Percentiles rank a stretch among this genome's conserved stretches.
phyloP scores from a whole-genome alignment of 1,284 basidiomycete genomes.

The Boletus nobilissimus region DNA sequence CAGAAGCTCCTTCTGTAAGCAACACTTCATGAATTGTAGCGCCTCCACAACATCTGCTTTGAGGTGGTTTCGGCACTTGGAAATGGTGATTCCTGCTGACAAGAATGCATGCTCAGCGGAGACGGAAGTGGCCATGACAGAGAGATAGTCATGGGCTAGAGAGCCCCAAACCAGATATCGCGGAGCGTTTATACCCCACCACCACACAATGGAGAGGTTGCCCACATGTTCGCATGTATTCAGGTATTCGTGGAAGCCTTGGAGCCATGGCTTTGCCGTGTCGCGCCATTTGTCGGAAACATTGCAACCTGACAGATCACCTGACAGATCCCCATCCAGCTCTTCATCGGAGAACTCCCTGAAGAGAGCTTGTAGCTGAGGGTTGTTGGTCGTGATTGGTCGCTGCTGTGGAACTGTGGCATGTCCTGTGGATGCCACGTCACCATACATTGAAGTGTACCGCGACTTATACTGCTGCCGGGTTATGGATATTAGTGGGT shows the following conservation, averaged over 20 bases:
- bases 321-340: background rate
- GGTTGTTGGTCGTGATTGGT: background rate
- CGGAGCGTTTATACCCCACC: background rate
- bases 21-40: slow-evolving; percentile 16
- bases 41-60: slow-evolving; percentile 15
- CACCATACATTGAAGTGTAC: slow-evolving; percentile 13
- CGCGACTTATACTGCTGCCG: slow-evolving; percentile 22
- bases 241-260: background rate
- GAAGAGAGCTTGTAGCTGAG: background rate
- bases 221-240: background rate
- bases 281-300: background rate
- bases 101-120: background rate
- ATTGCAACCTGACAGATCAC: background rate
- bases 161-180: too few relatives aligned
- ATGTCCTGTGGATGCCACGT: background rate
- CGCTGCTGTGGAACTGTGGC: too few relatives aligned
- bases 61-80: slow-evolving; percentile 8
- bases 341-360: background rate
- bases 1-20: too few relatives aligned
- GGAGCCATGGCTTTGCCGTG: background rate
- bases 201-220: background rate
- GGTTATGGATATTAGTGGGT: background rate
- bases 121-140: slow-evolving; percentile 13
- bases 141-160: background rate
- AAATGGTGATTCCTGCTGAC: slow-evolving; percentile 11